Percentiles rank a stretch among this genome's conserved stretches.
Evolutionary conservation across 805 yeast genomes (phyloP).

Genomic region (Saccharomycopsis fibuligera): DNA sequence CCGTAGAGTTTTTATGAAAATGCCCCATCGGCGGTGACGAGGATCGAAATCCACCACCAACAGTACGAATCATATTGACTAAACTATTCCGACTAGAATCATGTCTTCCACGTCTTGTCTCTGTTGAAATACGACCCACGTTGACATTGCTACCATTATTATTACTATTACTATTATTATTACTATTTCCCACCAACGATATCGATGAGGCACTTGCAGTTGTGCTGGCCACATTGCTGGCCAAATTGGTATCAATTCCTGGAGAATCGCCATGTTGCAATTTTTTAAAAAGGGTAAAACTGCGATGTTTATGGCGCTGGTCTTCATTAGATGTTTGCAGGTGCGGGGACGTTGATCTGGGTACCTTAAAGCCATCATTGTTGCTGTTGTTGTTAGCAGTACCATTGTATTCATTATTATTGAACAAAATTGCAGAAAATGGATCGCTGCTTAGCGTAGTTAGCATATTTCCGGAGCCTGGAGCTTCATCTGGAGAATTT

Average conservation of each 20-base stretch:
- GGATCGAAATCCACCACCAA: not conserved
- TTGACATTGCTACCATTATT: not conserved
- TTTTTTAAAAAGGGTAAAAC: conserved; percentile 6
- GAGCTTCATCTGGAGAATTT: too few species aligned
- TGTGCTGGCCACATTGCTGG: conserved; percentile 2
- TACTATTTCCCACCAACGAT: not conserved
- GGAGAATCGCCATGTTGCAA: not conserved
- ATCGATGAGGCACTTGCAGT: not conserved
- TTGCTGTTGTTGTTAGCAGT: not conserved
- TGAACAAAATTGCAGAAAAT: not conserved
- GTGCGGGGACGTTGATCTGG: not conserved
- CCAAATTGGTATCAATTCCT: conserved; percentile 7
- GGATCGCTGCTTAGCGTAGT: too few species aligned
- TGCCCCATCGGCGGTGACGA: too few species aligned
- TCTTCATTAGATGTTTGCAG: not conserved
- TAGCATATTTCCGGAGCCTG: too few species aligned
- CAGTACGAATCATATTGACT: not conserved
- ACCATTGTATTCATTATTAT: not conserved
- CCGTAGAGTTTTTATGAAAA: not conserved
- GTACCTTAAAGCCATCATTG: too few species aligned
- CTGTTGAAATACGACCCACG: not conserved
- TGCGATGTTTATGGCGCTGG: not conserved
- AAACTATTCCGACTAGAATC: not conserved
- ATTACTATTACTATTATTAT: not conserved
- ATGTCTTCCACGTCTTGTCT: not conserved